phyloP scores from a whole-genome alignment of 1,284 basidiomycete species.

The Thelephora terrestris region DNA sequence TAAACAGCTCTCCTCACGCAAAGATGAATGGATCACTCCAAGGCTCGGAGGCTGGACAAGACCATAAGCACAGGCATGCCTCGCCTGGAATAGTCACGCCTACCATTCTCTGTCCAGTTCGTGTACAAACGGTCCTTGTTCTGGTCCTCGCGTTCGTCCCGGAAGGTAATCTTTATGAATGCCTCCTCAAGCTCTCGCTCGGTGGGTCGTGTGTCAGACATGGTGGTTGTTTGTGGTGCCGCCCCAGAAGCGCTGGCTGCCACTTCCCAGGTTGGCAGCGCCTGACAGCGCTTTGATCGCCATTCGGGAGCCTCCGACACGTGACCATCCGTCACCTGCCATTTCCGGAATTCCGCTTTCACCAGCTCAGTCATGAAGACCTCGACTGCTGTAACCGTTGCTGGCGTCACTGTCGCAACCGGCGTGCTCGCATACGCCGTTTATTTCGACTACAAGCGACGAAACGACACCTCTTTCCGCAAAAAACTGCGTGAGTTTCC shows the following conservation, averaged over 20 bases:
- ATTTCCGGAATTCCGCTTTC: conserved; percentile 7
- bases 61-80: conserved; percentile 5
- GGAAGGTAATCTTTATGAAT: conserved; percentile 40
- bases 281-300: neutral
- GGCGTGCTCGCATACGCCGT: conserved; percentile 71
- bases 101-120: conserved; percentile 47
- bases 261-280: neutral
- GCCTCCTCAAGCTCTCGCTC: conserved; percentile 28
- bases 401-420: conserved; percentile 53
- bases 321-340: conserved; percentile 1
- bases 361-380: conserved; percentile 21
- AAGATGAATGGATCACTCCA: conserved; percentile 32
- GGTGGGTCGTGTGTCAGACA: neutral
- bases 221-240: neutral
- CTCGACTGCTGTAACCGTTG: conserved; percentile 39
- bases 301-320: neutral
- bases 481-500: conserved; percentile 71
- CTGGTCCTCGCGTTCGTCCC: conserved; percentile 20
- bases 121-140: conserved; percentile 27
- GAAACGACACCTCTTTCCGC: conserved; percentile 83
- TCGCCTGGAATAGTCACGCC: conserved; percentile 7
- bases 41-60: conserved; percentile 37
- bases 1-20: conserved; percentile 28
- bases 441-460: conserved; percentile 94
- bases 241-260: neutral